These are phyloP conservation scores for Cerioporus squamosus DNA, from an alignment of 1,284 basidiomycete genomes.

Conservation along the genomic window DNA sequence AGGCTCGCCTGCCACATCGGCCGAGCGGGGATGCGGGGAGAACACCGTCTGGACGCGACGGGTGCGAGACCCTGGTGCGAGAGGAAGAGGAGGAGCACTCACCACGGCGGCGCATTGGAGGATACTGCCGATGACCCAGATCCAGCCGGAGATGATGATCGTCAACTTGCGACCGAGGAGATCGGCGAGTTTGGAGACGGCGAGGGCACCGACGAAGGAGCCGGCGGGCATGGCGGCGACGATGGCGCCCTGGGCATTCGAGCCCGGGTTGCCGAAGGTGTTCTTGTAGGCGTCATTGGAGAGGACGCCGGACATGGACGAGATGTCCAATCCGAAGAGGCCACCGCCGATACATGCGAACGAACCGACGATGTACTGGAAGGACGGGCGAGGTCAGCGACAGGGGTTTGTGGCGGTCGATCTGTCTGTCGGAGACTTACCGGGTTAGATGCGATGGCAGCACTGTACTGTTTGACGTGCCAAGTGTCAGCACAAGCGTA, in stretches of 20 bases:
- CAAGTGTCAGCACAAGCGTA: neutral
- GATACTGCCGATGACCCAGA: conserved; percentile 77
- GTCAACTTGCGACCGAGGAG: conserved; percentile 67
- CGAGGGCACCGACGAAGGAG: conserved; percentile 1
- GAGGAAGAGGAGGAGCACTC: conserved; percentile 32
- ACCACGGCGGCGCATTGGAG: conserved; percentile 67
- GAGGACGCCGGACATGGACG: conserved; percentile 81
- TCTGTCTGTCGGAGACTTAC: conserved; percentile 22
- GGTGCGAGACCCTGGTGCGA: neutral
- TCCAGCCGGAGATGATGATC: conserved; percentile 63
- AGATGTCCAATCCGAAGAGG: conserved; percentile 80
- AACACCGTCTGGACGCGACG: neutral
- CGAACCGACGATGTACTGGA: conserved; percentile 66
- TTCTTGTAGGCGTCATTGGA: conserved; percentile 60
- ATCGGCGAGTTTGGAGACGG: conserved; percentile 67
- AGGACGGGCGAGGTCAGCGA: neutral
- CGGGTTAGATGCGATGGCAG: conserved; percentile 43
- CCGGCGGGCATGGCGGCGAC: conserved; percentile 34
- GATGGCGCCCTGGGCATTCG: conserved; percentile 71
- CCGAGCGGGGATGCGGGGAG: neutral
- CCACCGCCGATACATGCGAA: conserved; percentile 84
- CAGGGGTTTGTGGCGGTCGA: neutral
- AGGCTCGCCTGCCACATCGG: neutral
- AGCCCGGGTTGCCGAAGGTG: conserved; percentile 51
- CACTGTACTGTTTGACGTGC: conserved; percentile 37